Conservation (phyloP, 805 yeast species). For the Pichia rugopelliculosa region DNA sequence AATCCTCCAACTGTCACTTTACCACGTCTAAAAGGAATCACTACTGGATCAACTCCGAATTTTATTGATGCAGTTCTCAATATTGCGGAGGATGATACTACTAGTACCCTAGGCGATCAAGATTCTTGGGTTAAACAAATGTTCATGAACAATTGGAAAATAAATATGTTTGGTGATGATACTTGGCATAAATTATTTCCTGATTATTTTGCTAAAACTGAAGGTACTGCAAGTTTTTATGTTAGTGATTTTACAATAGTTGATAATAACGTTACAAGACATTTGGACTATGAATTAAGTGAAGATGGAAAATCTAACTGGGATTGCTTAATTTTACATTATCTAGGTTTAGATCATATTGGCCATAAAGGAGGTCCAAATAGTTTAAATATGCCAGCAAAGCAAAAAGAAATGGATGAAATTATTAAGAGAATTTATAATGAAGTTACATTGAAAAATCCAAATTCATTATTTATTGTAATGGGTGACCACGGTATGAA, state of each 20-base stretch:
- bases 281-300: conserved; percentile 54
- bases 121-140: conserved; percentile 88
- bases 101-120: conserved; percentile 57
- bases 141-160: conserved; percentile 29
- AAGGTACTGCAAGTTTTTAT: conserved; percentile 90
- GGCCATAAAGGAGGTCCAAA: conserved; percentile 95
- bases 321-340: conserved; percentile 87
- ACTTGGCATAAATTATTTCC: conserved; percentile 95
- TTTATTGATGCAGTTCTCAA: conserved; percentile 91
- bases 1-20: conserved; percentile 96
- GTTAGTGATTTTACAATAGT: conserved; percentile 95
- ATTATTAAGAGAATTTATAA: conserved; percentile 49
- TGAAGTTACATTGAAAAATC: conserved; percentile 21
- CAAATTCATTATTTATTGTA: conserved; percentile 58
- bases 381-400: conserved; percentile 71
- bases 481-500: conserved; percentile 98
- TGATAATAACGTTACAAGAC: conserved; percentile 88
- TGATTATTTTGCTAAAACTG: conserved; percentile 49
- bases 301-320: conserved; percentile 38
- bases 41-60: conserved; percentile 92
- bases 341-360: conserved; percentile 91
- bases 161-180: conserved; percentile 94
- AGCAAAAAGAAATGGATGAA: conserved; percentile 80
- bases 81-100: conserved; percentile 82
- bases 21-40: conserved; percentile 86